Conservation (phyloP, 164 flowering plant species). For the Macadamia tetraphylla region DNA sequence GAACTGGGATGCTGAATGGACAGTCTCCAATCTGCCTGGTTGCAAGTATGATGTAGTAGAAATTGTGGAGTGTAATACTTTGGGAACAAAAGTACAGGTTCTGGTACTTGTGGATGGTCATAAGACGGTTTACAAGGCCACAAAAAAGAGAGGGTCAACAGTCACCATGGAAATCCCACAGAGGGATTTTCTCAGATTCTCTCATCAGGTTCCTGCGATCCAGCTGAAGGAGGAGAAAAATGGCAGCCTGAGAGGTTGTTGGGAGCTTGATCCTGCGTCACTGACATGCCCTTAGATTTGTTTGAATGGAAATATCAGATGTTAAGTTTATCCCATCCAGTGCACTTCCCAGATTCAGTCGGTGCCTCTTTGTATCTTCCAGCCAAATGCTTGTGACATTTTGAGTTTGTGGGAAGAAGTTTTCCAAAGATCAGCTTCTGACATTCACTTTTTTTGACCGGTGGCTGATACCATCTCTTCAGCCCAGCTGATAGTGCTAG, state of each 20-base stretch:
- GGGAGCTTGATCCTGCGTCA: conserved; percentile 59
- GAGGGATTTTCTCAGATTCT: conserved; percentile 37
- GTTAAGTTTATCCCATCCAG: neutral
- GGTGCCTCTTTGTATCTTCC: neutral
- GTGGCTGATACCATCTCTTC: conserved; percentile 8
- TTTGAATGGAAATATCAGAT: conserved; percentile 11
- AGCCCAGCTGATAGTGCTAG: no score
- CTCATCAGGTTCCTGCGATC: conserved; percentile 56
- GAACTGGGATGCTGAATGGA: conserved; percentile 28
- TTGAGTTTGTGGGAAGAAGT: no score
- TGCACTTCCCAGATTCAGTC: conserved; percentile 5
- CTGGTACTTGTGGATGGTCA: conserved; percentile 34
- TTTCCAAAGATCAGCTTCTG: no score
- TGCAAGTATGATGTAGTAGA: conserved; percentile 45
- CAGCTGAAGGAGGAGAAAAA: conserved; percentile 31
- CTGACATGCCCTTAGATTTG: conserved; percentile 24
- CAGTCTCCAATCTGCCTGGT: conserved; percentile 23
- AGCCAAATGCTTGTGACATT: neutral
- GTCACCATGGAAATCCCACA: conserved; percentile 16
- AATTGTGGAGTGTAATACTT: conserved; percentile 23
- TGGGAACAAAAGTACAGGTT: conserved; percentile 12
- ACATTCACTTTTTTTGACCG: conserved; percentile 5
- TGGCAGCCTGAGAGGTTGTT: conserved; percentile 40
- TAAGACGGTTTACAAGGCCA: conserved; percentile 38
- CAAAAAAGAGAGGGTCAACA: conserved; percentile 6